These are phyloP conservation scores for Asterophora lycoperdoides DNA, from an alignment of 768 basidiomycete genomes.

Conservation along the genomic window DNA sequence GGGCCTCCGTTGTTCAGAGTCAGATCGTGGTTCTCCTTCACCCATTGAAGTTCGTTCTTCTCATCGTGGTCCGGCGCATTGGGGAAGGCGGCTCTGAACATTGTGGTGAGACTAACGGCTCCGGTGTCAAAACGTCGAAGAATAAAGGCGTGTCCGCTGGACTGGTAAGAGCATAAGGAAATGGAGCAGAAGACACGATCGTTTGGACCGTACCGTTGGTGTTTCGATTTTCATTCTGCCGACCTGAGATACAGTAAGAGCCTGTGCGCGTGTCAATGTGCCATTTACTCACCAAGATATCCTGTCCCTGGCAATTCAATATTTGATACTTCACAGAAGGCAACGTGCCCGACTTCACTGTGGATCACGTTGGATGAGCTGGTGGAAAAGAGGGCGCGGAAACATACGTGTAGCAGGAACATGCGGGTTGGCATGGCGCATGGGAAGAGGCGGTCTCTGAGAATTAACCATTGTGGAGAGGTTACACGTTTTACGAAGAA, in stretches of 20 bases:
- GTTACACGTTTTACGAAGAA: slow-evolving; percentile 4
- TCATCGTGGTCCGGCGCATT: slow-evolving; percentile 73
- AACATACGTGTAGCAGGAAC: slow-evolving; percentile 41
- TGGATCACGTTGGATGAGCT: slow-evolving; percentile 13
- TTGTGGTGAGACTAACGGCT: slow-evolving; percentile 88
- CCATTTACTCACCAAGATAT: slow-evolving; percentile 50
- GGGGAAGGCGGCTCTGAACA: slow-evolving; percentile 95
- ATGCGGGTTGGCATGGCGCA: slow-evolving; percentile 46
- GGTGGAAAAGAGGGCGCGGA: not conserved
- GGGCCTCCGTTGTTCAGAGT: slow-evolving; percentile 71
- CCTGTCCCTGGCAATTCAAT: slow-evolving; percentile 79
- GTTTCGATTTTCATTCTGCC: slow-evolving; percentile 81
- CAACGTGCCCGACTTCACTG: slow-evolving; percentile 37
- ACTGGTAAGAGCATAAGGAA: slow-evolving; percentile 37
- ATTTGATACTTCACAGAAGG: slow-evolving; percentile 90
- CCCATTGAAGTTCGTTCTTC: slow-evolving; percentile 76
- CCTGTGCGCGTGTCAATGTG: not conserved
- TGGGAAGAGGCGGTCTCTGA: slow-evolving; percentile 47
- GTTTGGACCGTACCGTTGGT: slow-evolving; percentile 58
- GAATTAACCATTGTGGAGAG: slow-evolving; percentile 27
- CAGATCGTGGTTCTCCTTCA: slow-evolving; percentile 74
- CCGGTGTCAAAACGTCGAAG: slow-evolving; percentile 91
- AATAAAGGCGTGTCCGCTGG: slow-evolving; percentile 85
- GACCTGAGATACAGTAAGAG: slow-evolving; percentile 43
- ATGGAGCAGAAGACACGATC: slow-evolving; percentile 6